A percentile compares a stretch with the other conserved stretches of the same genome.
These are phyloP conservation scores for Arachnomyces sp. DNA, from an alignment of 2,329 filamentous ascomycete species.

Conservation along the genomic window DNA sequence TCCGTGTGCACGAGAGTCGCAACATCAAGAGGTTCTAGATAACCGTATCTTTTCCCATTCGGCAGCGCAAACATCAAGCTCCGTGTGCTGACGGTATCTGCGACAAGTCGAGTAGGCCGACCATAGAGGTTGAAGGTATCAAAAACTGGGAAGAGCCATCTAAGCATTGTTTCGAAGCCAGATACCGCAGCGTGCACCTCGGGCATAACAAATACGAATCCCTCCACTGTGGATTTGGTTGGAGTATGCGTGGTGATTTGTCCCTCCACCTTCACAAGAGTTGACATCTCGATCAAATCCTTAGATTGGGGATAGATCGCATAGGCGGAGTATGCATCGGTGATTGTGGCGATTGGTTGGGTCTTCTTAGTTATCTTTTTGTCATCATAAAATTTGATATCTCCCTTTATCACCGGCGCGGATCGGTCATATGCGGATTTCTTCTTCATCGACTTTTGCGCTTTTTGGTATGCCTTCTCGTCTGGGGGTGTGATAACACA, in stretches of 20 bases:
- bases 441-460: slow-evolving; percentile 76
- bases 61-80: slow-evolving; percentile 99
- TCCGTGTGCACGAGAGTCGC: slow-evolving; percentile 69
- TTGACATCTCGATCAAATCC: slow-evolving; percentile 87
- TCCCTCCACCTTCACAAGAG: slow-evolving; percentile 87
- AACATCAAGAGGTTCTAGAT: slow-evolving; percentile 83
- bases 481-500: slow-evolving; percentile 88
- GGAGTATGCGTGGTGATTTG: slow-evolving; percentile 78
- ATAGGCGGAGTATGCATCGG: slow-evolving; percentile 83
- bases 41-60: slow-evolving; percentile 77
- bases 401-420: slow-evolving; percentile 65
- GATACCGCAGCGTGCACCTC: slow-evolving; percentile 85
- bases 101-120: slow-evolving; percentile 74
- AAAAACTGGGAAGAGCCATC: slow-evolving; percentile 87
- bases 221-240: slow-evolving; percentile 71
- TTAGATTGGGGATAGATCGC: slow-evolving; percentile 95
- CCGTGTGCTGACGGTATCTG: slow-evolving; percentile 75
- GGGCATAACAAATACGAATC: slow-evolving; percentile 97
- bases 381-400: slow-evolving; percentile 91
- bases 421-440: slow-evolving; percentile 75
- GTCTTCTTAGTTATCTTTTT: slow-evolving; percentile 83
- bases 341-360: slow-evolving; percentile 82
- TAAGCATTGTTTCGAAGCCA: slow-evolving; percentile 91
- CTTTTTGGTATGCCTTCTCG: slow-evolving; percentile 81
- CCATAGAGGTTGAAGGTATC: slow-evolving; percentile 90